Evolutionary conservation across 352 stramenopile species (phyloP).

Genomic region (Saprolegnia diclina): DNA sequence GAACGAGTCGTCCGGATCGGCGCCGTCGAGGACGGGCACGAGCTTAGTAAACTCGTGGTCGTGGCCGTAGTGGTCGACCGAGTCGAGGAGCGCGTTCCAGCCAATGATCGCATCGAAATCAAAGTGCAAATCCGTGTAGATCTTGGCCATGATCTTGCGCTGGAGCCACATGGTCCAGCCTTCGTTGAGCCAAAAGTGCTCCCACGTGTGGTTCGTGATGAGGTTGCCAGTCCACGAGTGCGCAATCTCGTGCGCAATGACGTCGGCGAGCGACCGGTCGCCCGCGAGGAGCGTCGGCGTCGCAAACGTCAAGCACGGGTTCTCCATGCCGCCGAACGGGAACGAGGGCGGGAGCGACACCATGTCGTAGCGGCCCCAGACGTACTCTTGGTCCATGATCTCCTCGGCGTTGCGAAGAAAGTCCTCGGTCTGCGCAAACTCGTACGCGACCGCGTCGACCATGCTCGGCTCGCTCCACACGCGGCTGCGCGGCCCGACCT

Average conservation of each 20-base stretch:
- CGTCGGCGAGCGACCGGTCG: constrained; percentile 59
- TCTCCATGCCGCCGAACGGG: constrained; percentile 98
- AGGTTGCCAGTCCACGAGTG: constrained; percentile 78
- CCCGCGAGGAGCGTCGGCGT: constrained; percentile 71
- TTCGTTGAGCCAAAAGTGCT: constrained; percentile 85
- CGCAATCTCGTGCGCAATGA: constrained; percentile 76
- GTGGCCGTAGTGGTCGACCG: constrained; percentile 46
- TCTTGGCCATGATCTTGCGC: constrained; percentile 46
- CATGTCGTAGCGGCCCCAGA: constrained; percentile 81
- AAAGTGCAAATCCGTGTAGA: constrained; percentile 30
- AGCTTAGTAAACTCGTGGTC: constrained; percentile 84
- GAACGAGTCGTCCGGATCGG: constrained; percentile 96
- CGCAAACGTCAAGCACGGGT: constrained; percentile 85
- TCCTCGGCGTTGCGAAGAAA: constrained; percentile 65
- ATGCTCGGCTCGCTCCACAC: constrained; percentile 82
- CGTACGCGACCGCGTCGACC: constrained; percentile 59
- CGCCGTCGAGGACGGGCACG: constrained; percentile 73
- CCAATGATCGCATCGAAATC: constrained; percentile 56
- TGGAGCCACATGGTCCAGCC: constrained; percentile 75
- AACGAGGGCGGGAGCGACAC: constrained; percentile 85
- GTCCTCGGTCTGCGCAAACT: constrained; percentile 73
- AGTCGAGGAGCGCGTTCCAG: constrained; percentile 37
- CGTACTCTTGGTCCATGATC: constrained; percentile 68
- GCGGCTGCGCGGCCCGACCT: constrained; percentile 61
- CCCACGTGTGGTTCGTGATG: constrained; percentile 80